Conservation (phyloP, 768 basidiomycete genomes). For the Boletus barrowsii region DNA sequence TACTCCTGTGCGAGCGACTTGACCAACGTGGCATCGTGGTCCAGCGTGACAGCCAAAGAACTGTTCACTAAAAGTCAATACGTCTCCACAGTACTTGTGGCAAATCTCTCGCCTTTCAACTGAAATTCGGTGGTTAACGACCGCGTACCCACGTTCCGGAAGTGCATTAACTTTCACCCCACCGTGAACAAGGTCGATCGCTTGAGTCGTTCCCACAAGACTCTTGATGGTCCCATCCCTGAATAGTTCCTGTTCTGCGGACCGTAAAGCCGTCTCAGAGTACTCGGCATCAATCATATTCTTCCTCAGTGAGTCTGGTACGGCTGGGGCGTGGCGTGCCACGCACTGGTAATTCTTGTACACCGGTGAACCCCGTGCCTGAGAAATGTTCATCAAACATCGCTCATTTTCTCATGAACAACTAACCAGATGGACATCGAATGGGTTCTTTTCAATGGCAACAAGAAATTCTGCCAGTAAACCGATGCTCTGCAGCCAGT, state of each 20-base stretch:
- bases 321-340: constrained; percentile 55
- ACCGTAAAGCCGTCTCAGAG: constrained; percentile 50
- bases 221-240: constrained; percentile 40
- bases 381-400: neutral
- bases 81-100: neutral
- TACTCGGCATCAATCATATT: constrained; percentile 45
- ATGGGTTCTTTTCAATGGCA: constrained; percentile 66
- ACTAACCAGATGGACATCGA: constrained; percentile 46
- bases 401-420: neutral
- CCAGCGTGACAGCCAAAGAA: constrained; percentile 42
- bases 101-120: constrained; percentile 45
- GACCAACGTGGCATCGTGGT: constrained; percentile 43
- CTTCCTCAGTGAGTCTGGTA: constrained; percentile 47
- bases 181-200: constrained; percentile 66
- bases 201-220: constrained; percentile 70
- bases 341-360: constrained; percentile 64
- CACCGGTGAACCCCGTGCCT: constrained; percentile 56
- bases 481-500: constrained; percentile 65
- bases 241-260: constrained; percentile 47
- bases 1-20: constrained; percentile 45
- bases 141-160: constrained; percentile 66
- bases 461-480: constrained; percentile 71
- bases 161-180: constrained; percentile 77
- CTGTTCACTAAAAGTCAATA: constrained; percentile 7
- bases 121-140: constrained; percentile 72